Evolutionary conservation across 1,139 yeast species (phyloP).

Genomic region (Taiozyma sp.): DNA sequence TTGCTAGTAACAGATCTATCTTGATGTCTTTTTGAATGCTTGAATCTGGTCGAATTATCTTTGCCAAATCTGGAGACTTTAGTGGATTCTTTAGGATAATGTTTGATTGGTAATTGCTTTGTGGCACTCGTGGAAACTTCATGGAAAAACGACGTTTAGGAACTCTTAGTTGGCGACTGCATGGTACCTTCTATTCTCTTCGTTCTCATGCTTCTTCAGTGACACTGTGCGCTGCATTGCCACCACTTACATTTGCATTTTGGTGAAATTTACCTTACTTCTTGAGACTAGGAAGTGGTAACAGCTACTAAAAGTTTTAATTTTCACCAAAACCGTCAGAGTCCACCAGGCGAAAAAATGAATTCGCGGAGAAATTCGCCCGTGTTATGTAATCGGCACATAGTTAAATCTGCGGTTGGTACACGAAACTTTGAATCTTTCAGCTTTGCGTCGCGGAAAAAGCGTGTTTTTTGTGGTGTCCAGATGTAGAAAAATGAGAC

Average conservation of each 20-base stretch:
- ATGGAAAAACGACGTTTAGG: neutral
- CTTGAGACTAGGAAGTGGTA: conserved; percentile 5
- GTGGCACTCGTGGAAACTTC: neutral
- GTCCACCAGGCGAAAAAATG: neutral
- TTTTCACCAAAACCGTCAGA: conserved; percentile 3
- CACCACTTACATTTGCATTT: conserved; percentile 26
- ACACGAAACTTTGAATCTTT: neutral
- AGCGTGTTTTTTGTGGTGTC: neutral
- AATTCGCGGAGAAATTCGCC: neutral
- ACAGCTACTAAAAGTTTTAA: conserved; percentile 2
- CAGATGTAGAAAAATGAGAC: neutral
- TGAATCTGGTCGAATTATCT: neutral
- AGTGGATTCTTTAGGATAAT: neutral
- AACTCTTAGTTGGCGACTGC: neutral
- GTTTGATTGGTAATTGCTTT: neutral
- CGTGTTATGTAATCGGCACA: neutral
- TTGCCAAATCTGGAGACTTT: neutral
- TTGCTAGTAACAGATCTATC: neutral
- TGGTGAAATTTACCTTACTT: conserved; percentile 14
- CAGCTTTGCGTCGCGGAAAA: neutral
- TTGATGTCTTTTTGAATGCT: neutral
- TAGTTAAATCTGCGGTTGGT: neutral
- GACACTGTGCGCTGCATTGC: neutral
- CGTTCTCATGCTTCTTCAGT: neutral
- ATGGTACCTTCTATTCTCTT: neutral